Evolutionary conservation across 208 protist genomes (phyloP).

Genomic region (Crithidia brevicula): DNA sequence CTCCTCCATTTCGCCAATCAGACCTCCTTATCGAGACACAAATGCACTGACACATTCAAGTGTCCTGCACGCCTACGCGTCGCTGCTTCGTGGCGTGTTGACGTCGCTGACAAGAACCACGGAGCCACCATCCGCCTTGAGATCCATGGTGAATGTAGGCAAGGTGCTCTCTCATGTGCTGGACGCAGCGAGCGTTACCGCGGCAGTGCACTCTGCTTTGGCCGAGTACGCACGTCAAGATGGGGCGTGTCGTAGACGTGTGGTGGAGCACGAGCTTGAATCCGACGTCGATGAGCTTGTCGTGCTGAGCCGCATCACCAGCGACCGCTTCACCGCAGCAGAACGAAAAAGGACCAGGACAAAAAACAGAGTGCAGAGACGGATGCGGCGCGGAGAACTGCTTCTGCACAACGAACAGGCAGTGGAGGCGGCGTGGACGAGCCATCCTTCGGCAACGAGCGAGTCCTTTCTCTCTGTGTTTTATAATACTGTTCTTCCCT

Average conservation of each 20-base stretch:
- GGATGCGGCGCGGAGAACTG: no score
- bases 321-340: not conserved
- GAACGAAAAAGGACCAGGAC: not conserved
- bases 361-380: no score
- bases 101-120: not conserved
- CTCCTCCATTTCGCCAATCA: no score
- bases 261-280: not conserved
- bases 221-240: constrained; percentile 11
- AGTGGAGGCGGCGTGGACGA: not conserved
- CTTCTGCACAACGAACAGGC: not conserved
- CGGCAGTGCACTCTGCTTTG: not conserved
- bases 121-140: not conserved
- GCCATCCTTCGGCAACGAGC: no score
- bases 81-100: constrained; percentile 17
- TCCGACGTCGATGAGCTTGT: not conserved
- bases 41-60: constrained; percentile 12
- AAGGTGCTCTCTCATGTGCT: constrained; percentile 7
- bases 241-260: not conserved
- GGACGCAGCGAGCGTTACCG: not conserved
- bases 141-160: not conserved
- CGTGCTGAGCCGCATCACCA: not conserved
- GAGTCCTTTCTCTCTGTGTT: no score
- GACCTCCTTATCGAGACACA: no score
- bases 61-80: constrained; percentile 22
- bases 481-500: no score